Evolutionary conservation across 768 basidiomycete genomes (phyloP).

Genomic region (Paxillus ammoniavirescens): DNA sequence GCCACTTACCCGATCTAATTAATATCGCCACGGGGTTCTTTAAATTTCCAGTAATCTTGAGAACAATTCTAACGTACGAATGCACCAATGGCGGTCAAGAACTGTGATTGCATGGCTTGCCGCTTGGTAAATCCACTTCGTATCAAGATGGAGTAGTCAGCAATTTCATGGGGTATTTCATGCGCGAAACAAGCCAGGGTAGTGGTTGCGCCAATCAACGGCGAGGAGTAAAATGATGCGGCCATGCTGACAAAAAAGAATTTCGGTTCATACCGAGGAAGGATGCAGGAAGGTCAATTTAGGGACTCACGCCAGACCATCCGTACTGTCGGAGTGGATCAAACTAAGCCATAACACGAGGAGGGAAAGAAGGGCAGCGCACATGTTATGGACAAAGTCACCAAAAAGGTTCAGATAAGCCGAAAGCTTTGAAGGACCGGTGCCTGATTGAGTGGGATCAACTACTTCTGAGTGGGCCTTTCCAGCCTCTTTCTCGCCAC

Average conservation of each 20-base stretch:
- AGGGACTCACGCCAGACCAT: slow-evolving; percentile 79
- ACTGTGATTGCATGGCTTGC: slow-evolving; percentile 93
- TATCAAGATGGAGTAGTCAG: slow-evolving; percentile 93
- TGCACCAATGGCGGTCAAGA: slow-evolving; percentile 87
- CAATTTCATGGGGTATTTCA: slow-evolving; percentile 95
- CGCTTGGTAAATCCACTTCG: slow-evolving; percentile 87
- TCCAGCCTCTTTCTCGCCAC: slow-evolving; percentile 23
- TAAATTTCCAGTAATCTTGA: slow-evolving; percentile 7
- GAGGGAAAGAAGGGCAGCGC: slow-evolving; percentile 11
- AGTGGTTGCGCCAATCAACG: slow-evolving; percentile 89
- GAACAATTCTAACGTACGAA: slow-evolving; percentile 53
- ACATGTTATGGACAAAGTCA: slow-evolving; percentile 95
- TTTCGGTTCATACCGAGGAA: slow-evolving; percentile 1
- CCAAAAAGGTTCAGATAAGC: slow-evolving; percentile 93
- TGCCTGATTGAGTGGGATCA: slow-evolving; percentile 24
- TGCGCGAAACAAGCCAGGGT: slow-evolving; percentile 95
- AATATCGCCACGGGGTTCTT: slow-evolving; percentile 20
- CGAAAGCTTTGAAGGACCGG: slow-evolving; percentile 76
- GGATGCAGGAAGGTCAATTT: slow-evolving; percentile 3
- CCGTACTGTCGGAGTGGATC: slow-evolving; percentile 55
- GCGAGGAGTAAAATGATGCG: slow-evolving; percentile 96
- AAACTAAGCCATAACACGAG: slow-evolving; percentile 16
- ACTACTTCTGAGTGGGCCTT: slow-evolving; percentile 24
- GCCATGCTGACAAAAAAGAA: slow-evolving; percentile 62
- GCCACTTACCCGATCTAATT: slow-evolving; percentile 36